Conservation (phyloP, 768 basidiomycete genomes). For the Leccinum boreale region DNA sequence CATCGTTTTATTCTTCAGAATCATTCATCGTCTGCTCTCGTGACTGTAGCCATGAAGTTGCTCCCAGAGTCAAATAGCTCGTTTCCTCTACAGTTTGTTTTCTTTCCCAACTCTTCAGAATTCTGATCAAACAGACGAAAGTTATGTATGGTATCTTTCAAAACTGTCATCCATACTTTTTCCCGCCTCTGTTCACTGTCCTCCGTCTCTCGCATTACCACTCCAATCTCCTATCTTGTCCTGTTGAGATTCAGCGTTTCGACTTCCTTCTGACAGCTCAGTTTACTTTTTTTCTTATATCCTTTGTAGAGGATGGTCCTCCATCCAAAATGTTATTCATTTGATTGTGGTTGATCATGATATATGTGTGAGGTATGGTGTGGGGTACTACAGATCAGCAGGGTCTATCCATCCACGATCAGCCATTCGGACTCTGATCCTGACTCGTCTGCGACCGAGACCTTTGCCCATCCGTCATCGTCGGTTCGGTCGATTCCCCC, state of each 20-base stretch:
- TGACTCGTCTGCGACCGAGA: conserved; percentile 65
- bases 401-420: conserved; percentile 52
- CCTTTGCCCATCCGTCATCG: conserved; percentile 65
- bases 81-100: conserved; percentile 20
- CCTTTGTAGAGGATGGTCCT: conserved; percentile 31
- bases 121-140: conserved; percentile 32
- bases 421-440: conserved; percentile 93
- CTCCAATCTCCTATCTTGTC: conserved; percentile 21
- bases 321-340: conserved; percentile 27
- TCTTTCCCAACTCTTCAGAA: conserved; percentile 27
- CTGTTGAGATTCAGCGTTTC: conserved; percentile 26
- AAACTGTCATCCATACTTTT: conserved; percentile 31
- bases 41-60: conserved; percentile 34
- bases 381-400: conserved; percentile 15
- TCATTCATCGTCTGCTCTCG: conserved; percentile 25
- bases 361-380: conserved; percentile 18
- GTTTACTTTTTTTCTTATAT: conserved; percentile 24
- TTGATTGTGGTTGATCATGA: conserved; percentile 9
- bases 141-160: conserved; percentile 32
- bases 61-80: conserved; percentile 18
- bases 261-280: conserved; percentile 14
- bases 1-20: conserved; percentile 24
- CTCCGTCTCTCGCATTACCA: conserved; percentile 17
- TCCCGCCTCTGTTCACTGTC: conserved; percentile 23
- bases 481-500: conserved; percentile 35